Evolutionary conservation across 2,329 filamentous ascomycete genomes (phyloP).

Genomic region (Fusarium nanum): DNA sequence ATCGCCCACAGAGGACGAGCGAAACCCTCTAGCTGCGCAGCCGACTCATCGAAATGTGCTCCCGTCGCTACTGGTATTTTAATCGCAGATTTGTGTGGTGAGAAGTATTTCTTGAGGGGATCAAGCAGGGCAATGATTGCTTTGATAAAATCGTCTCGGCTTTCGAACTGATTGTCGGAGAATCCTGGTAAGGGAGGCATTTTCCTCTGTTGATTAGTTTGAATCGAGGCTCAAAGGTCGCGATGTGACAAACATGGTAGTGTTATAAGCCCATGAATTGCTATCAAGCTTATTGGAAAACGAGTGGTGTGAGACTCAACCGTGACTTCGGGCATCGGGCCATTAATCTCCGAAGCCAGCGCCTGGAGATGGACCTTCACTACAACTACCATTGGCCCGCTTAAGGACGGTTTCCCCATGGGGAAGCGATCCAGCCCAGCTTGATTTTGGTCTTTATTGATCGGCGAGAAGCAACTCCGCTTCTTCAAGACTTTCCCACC

Average conservation of each 20-base stretch:
- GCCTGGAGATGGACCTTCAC: not conserved
- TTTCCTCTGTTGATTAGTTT: not conserved
- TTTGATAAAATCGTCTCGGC: conserved; percentile 51
- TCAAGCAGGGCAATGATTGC: conserved; percentile 51
- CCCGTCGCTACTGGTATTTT: conserved; percentile 53
- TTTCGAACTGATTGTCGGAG: conserved; percentile 54
- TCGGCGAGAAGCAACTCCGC: conserved; percentile 13
- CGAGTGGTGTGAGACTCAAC: not conserved
- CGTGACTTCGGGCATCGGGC: conserved; percentile 29
- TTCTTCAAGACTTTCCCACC: not conserved
- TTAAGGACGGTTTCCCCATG: conserved; percentile 12
- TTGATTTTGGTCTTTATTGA: not conserved
- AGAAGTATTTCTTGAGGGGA: conserved; percentile 51
- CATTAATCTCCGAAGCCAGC: conserved; percentile 16
- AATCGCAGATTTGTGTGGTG: conserved; percentile 51
- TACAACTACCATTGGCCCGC: conserved; percentile 25
- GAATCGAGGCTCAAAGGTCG: not conserved
- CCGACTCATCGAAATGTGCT: conserved; percentile 57
- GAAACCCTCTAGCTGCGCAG: conserved; percentile 60
- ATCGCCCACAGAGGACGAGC: conserved; percentile 55
- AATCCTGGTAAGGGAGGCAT: conserved; percentile 57
- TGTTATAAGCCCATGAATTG: not conserved
- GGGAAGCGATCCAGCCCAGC: not conserved
- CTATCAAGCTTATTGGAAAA: not conserved
- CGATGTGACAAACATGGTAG: not conserved